phyloP scores from a whole-genome alignment of 2,329 filamentous ascomycete species.

The Xylariaceae sp. region DNA sequence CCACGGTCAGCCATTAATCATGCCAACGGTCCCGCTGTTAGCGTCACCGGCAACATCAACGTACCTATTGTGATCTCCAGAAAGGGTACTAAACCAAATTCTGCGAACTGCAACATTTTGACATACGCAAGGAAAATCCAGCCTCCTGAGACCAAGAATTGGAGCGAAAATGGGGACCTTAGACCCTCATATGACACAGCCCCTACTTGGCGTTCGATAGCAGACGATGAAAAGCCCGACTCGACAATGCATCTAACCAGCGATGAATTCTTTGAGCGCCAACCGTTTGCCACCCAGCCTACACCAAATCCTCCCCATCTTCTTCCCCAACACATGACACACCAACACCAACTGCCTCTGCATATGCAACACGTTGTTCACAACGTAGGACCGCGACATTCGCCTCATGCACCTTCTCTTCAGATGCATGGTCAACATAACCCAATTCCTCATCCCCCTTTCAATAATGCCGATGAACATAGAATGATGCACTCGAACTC shows the following conservation, averaged over 20 bases:
- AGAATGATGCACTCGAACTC: slow-evolving; percentile 86
- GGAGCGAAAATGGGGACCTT: slow-evolving; percentile 75
- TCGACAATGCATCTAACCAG: slow-evolving; percentile 65
- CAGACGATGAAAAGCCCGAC: slow-evolving; percentile 66
- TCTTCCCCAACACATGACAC: slow-evolving; percentile 64
- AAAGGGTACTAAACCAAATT: slow-evolving; percentile 67
- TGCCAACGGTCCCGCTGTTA: slow-evolving; percentile 33
- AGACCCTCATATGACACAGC: slow-evolving; percentile 78
- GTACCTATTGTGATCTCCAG: slow-evolving; percentile 56
- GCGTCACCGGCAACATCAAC: slow-evolving; percentile 28
- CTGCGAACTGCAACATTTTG: slow-evolving; percentile 62
- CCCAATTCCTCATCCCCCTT: slow-evolving; percentile 60
- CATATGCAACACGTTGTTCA: slow-evolving; percentile 70
- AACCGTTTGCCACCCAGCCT: slow-evolving; percentile 57
- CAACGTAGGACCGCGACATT: slow-evolving; percentile 62
- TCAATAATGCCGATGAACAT: slow-evolving; percentile 74
- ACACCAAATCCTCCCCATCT: slow-evolving; percentile 67
- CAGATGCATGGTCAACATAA: slow-evolving; percentile 72
- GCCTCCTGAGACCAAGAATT: slow-evolving; percentile 55
- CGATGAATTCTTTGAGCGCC: slow-evolving; percentile 71
- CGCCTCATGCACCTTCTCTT: slow-evolving; percentile 72
- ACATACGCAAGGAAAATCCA: slow-evolving; percentile 51
- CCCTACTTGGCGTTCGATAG: slow-evolving; percentile 74
- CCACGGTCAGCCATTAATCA: slow-evolving; percentile 60
- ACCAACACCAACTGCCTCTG: slow-evolving; percentile 78